Evolutionary conservation across 176 grass and related monocot genomes (phyloP), one percentile per base, ranked within the genome.

Genomic region (Raddia guianensis): DNA sequence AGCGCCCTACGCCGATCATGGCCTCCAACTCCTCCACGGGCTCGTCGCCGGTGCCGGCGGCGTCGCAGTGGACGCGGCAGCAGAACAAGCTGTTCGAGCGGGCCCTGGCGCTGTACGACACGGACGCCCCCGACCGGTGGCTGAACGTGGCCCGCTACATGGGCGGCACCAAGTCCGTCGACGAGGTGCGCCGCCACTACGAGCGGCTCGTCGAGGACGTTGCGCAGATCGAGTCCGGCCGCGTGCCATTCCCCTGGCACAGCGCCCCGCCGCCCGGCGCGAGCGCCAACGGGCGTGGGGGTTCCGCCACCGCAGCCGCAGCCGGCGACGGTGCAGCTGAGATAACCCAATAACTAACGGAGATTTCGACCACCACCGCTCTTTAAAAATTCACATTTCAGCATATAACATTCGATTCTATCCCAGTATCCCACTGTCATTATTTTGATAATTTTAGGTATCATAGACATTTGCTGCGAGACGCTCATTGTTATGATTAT

Each of bases 21-120:
- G 85, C 88, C 54, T 90, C 89, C 78, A 75, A 64, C 61, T 93
- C 88, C 61, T 93, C 88, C 6, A 80, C 67, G 81, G 60, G 20
- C 33, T 79, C 76, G 68, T 15, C 80, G 47, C 8, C 74, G 2
- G 4, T 54, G 55, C 6, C 37, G 37, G 27, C 49, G 45, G 33
- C 37, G 43, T 54, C 78, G 16, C 37, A 80, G 65, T 94, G 92
- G 92, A 89, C 85, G 70, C 42, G 15, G 59, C 55, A 19, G 66
- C 84, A 91, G 59, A 76, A 94, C 81, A 91, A 91, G 76, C 44
- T 84, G 50, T 94, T 91, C 84, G 92, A 94, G 86, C 32, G 73
- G 35, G 92, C 89, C 15, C 81, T 94, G 55, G 92, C 92, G 18
- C 61, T 82, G 64, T 91, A 85, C 49, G 92, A 91, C 67, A 70